phyloP scores from a whole-genome alignment of 495 filamentous ascomycete species.

The Penicillium manginii region DNA sequence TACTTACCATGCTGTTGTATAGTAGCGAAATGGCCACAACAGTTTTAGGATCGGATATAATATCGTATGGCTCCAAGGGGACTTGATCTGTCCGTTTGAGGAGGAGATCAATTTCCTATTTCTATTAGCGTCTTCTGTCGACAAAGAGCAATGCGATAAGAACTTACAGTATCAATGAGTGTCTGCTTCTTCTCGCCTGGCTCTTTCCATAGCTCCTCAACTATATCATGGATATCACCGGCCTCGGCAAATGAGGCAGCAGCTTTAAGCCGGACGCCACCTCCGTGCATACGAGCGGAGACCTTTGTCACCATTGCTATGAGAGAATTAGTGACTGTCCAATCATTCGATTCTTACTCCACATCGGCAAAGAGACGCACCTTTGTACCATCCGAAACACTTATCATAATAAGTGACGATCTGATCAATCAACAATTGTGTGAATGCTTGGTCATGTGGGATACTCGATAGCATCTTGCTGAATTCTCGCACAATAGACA shows the following conservation, averaged over 20 bases:
- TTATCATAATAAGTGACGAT: slow-evolving; percentile 89
- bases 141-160: neutral
- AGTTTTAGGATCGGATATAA: slow-evolving; percentile 87
- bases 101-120: slow-evolving; percentile 67
- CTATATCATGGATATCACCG: slow-evolving; percentile 67
- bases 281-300: slow-evolving; percentile 39
- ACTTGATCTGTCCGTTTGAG: slow-evolving; percentile 64
- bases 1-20: slow-evolving; percentile 82
- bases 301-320: slow-evolving; percentile 49
- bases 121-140: slow-evolving; percentile 9
- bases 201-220: slow-evolving; percentile 64
- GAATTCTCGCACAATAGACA: slow-evolving; percentile 82
- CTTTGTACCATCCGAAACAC: slow-evolving; percentile 88
- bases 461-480: slow-evolving; percentile 94
- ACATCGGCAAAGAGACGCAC: slow-evolving; percentile 31
- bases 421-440: slow-evolving; percentile 84
- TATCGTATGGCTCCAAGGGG: slow-evolving; percentile 71
- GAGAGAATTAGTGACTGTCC: slow-evolving; percentile 2
- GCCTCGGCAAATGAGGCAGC: slow-evolving; percentile 72
- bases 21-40: slow-evolving; percentile 83
- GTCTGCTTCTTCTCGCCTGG: slow-evolving; percentile 34
- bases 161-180: slow-evolving; percentile 45
- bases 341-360: neutral
- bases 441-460: slow-evolving; percentile 95
- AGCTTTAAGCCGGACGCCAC: slow-evolving; percentile 62